A percentile compares a stretch with the other conserved stretches of the same genome.
Conservation (phyloP, 495 filamentous ascomycete genomes). For the Talaromyces ruber region DNA sequence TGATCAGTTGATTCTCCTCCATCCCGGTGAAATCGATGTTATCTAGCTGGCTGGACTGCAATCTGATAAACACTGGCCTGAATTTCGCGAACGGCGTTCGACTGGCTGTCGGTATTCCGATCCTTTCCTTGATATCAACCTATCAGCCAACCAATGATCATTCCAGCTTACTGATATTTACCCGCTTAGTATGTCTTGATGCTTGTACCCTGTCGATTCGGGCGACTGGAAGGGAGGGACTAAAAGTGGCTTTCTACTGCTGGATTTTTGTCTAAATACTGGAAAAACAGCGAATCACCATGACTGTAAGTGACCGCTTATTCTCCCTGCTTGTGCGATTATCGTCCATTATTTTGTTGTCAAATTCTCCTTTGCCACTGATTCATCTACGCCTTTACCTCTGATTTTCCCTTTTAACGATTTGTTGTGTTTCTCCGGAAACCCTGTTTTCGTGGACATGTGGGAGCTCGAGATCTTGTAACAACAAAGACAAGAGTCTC, state of each 20-base stretch:
- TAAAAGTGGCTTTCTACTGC: neutral
- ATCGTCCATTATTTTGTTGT: neutral
- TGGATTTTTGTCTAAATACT: neutral
- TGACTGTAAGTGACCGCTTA: slow-evolving; percentile 5
- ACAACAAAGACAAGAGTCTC: neutral
- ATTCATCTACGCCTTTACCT: neutral
- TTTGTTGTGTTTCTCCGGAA: neutral
- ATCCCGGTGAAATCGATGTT: neutral
- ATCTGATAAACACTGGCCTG: neutral
- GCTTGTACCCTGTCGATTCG: slow-evolving; percentile 6
- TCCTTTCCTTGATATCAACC: neutral
- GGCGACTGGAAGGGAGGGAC: neutral
- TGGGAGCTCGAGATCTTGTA: neutral
- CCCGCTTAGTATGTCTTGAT: slow-evolving; percentile 5
- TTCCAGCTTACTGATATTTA: neutral
- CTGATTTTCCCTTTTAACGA: neutral
- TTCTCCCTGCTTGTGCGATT: neutral
- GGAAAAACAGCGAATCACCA: slow-evolving; percentile 1
- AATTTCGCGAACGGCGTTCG: neutral
- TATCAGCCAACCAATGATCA: neutral
- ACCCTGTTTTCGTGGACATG: neutral
- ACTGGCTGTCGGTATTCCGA: neutral
- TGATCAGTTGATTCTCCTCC: neutral
- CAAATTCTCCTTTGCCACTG: neutral
- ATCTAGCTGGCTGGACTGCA: neutral